phyloP scores from a whole-genome alignment of 1,284 basidiomycete genomes.

The Rhodotorula sp. region DNA sequence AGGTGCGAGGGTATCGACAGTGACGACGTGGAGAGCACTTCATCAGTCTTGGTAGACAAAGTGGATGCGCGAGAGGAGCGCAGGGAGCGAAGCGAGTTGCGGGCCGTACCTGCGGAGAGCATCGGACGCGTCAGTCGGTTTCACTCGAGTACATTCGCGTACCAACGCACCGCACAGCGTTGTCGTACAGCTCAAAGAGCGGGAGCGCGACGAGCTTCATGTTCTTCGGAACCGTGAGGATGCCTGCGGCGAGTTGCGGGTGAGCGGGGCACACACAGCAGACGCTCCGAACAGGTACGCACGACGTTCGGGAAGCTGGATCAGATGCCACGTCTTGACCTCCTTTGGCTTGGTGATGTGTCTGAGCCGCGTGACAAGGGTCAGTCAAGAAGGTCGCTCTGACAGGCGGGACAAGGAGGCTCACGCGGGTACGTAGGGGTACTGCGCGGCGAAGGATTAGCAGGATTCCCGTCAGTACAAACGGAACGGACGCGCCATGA shows the following conservation, averaged over 20 bases:
- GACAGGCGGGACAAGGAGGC: not conserved
- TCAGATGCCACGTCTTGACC: slow-evolving; percentile 92
- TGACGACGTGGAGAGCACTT: no score
- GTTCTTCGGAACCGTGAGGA: slow-evolving; percentile 93
- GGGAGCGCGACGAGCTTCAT: slow-evolving; percentile 87
- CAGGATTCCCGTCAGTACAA: not conserved
- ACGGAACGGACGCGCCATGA: slow-evolving; percentile 70
- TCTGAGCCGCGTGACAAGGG: not conserved
- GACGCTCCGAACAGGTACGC: slow-evolving; percentile 49
- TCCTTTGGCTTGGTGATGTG: slow-evolving; percentile 98
- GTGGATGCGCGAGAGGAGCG: slow-evolving; percentile 79
- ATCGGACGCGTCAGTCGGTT: not conserved
- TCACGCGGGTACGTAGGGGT: slow-evolving; percentile 86
- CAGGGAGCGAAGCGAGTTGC: slow-evolving; percentile 90
- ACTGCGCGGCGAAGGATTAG: slow-evolving; percentile 59
- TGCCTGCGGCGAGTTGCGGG: slow-evolving; percentile 61
- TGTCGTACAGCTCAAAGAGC: slow-evolving; percentile 95
- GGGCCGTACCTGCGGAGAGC: slow-evolving; percentile 68
- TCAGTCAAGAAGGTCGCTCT: no score
- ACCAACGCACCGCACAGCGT: slow-evolving; percentile 83
- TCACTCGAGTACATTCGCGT: slow-evolving; percentile 13
- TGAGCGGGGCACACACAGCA: not conserved
- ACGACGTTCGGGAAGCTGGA: slow-evolving; percentile 94
- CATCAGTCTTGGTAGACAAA: slow-evolving; percentile 21
- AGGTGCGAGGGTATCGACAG: not conserved